These are phyloP conservation scores for Colletotrichum sp. DNA, from an alignment of 2,329 filamentous ascomycete species.

Conservation along the genomic window DNA sequence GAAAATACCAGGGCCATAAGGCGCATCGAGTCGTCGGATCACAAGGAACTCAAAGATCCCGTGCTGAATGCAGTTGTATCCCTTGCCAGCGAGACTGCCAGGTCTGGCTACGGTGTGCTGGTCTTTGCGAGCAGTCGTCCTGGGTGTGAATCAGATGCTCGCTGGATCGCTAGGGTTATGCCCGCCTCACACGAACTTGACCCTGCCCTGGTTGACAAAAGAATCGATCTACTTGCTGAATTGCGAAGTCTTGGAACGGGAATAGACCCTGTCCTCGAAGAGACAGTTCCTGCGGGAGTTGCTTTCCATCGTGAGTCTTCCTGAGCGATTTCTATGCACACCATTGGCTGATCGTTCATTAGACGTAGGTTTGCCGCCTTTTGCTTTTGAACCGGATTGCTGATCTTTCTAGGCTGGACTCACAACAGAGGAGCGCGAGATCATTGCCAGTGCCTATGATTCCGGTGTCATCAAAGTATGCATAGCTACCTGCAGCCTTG, in stretches of 20 bases:
- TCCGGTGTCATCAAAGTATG: constrained; percentile 71
- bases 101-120: constrained; percentile 72
- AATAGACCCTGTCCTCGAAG: constrained; percentile 68
- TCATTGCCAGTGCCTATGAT: constrained; percentile 76
- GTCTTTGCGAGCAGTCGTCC: constrained; percentile 76
- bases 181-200: constrained; percentile 54
- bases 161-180: constrained; percentile 70
- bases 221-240: constrained; percentile 69
- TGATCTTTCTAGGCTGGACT: constrained; percentile 61
- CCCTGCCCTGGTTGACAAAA: constrained; percentile 55
- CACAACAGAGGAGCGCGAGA: constrained; percentile 76
- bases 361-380: constrained; percentile 38
- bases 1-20: constrained; percentile 47
- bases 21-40: constrained; percentile 58
- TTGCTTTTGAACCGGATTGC: neutral
- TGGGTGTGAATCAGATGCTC: constrained; percentile 72
- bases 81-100: constrained; percentile 71
- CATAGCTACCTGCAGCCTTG: constrained; percentile 79
- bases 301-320: constrained; percentile 73
- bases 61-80: constrained; percentile 75
- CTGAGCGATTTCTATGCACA: constrained; percentile 8
- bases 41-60: constrained; percentile 68
- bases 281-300: constrained; percentile 69
- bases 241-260: constrained; percentile 70
- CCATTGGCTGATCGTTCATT: neutral